Base-by-base conservation (phyloP, 2,329 filamentous ascomycete species). In the Metarhizium robertsii region DNA sequence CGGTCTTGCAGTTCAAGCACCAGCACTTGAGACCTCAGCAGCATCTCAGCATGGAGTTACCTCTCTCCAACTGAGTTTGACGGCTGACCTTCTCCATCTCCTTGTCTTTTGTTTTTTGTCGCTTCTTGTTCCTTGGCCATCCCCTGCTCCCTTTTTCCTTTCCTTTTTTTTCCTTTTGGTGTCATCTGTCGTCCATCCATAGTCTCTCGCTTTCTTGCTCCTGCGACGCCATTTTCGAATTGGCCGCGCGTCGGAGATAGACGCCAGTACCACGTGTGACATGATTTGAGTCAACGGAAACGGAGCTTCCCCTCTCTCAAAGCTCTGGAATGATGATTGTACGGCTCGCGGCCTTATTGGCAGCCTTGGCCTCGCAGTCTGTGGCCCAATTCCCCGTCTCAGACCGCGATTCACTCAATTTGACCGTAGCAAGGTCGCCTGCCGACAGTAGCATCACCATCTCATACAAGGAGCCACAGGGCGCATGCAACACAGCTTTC, bases 401-500 rank as follows among this genome's bases (percentile, higher is more conserved):
- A 49, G 66, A 69, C 52, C 61, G 64, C 20, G 57, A 59, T 25
- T 58, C 58, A 30, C 64, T 65, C 55, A 78, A 78, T 56, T 64
- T 81, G 50, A 84, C 79, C 47, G 79, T 80, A 48, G 76, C 87
- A 55, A 69, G 69, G 30, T 88, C 86, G 18, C 82, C 85, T 2
- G 73, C 87, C 61, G 76, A 88, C 66, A 71, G 73, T 32, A 78
- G 79, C 60, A 80, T 90, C 64, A 84, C 80, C 57, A 81, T 90
- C 65, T 79, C 81, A 55, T 90, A 86, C 75, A 88, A 86, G 64
- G 72, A 76, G 40, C 76, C 80, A 4, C 67, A 73, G 7, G 82
- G 80, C 49, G 84, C 79, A 13, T 90, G 87, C 67, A 78, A 74
- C 50, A 88, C 86, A 1, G 80, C 79, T 7, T 87, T 87, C 62